Percentiles rank a stretch among this genome's conserved stretches.
These are phyloP conservation scores for Wickerhamiella lipophila DNA, from an alignment of 805 yeast species.

Conservation along the genomic window DNA sequence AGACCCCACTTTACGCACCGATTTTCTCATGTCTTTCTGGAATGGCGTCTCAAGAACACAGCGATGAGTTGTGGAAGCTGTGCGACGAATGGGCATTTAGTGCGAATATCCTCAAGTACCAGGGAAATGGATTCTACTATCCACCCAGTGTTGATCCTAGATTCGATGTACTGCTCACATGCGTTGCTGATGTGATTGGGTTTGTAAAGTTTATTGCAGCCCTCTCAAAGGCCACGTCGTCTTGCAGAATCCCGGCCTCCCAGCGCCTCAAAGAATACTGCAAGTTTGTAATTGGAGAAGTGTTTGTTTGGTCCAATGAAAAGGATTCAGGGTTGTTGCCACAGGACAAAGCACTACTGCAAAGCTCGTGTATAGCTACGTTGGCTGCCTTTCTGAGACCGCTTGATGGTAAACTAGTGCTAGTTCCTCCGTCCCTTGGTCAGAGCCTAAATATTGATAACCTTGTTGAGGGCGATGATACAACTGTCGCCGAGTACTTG, in stretches of 20 bases:
- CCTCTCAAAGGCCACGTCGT: conserved; percentile 21
- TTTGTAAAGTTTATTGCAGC: conserved; percentile 43
- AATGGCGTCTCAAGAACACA: conserved; percentile 37
- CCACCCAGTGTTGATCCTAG: conserved; percentile 32
- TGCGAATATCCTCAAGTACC: conserved; percentile 19
- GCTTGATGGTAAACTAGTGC: conserved; percentile 16
- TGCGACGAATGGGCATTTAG: conserved; percentile 59
- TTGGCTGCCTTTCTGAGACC: conserved; percentile 40
- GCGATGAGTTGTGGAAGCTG: conserved; percentile 44
- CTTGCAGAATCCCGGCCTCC: conserved; percentile 7
- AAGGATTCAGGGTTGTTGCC: conserved; percentile 28
- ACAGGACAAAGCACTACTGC: conserved; percentile 36
- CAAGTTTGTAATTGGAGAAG: conserved; percentile 55
- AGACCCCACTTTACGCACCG: conserved; percentile 12
- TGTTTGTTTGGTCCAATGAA: conserved; percentile 40
- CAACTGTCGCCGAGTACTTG: conserved; percentile 38
- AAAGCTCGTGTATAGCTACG: conserved; percentile 41
- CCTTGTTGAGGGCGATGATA: conserved; percentile 30
- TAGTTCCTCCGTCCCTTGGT: conserved; percentile 9
- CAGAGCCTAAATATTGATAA: conserved; percentile 36
- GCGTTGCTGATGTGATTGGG: conserved; percentile 46
- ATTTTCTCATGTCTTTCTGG: conserved; percentile 22
- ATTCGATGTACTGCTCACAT: conserved; percentile 36
- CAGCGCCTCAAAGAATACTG: conserved; percentile 33
- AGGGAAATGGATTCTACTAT: conserved; percentile 23